Percentiles rank a stretch among this genome's conserved stretches.
Evolutionary conservation across 108 stramenopile genomes (phyloP).

Genomic region (Nitzschia palea): DNA sequence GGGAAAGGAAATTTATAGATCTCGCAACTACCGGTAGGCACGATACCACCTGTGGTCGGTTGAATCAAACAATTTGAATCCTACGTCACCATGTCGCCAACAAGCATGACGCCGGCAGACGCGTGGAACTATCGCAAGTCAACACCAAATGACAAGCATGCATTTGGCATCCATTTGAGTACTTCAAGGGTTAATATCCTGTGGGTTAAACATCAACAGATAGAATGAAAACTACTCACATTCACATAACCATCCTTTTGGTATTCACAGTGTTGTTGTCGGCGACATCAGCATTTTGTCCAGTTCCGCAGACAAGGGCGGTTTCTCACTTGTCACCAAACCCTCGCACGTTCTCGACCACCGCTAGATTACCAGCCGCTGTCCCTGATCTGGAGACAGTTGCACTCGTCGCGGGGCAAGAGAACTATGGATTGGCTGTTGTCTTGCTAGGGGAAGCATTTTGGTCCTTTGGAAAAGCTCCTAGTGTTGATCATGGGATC

Average conservation of each 20-base stretch:
- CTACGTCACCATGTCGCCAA: no score
- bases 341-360: neutral
- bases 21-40: no score
- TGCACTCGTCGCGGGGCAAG: constrained; percentile 83
- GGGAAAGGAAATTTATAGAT: no score
- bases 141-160: no score
- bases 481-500: constrained; percentile 60
- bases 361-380: neutral
- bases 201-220: no score
- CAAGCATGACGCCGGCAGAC: no score
- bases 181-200: no score
- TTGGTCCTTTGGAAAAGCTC: constrained; percentile 81
- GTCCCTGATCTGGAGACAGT: constrained; percentile 47
- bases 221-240: neutral
- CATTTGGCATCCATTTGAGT: no score
- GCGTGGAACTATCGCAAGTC: no score
- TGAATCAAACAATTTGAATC: no score
- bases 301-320: neutral
- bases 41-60: no score
- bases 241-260: neutral
- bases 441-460: constrained; percentile 79
- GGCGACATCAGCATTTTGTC: neutral
- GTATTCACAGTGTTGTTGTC: neutral
- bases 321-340: neutral
- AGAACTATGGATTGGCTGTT: constrained; percentile 82